These are phyloP conservation scores for Allomyces macrogynus DNA, from an alignment of 192 early-diverging fungal species.

Conservation along the genomic window DNA sequence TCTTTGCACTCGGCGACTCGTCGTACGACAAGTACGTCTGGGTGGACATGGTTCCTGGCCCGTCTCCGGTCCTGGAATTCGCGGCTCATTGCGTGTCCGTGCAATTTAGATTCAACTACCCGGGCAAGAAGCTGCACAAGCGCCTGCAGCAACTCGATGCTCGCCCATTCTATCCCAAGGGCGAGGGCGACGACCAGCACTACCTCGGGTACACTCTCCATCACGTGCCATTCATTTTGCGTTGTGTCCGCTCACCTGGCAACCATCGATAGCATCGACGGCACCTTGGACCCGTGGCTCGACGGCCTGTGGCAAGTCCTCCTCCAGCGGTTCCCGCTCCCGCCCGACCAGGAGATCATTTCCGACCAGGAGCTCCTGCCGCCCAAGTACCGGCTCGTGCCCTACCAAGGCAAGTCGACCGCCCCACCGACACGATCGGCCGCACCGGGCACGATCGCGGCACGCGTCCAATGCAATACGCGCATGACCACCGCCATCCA, in stretches of 20 bases:
- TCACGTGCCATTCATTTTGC: neutral
- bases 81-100: neutral
- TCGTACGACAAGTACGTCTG: slow-evolving; percentile 56
- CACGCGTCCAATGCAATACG: neutral
- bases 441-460: no score
- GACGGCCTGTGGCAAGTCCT: slow-evolving; percentile 47
- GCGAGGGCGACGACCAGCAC: slow-evolving; percentile 92
- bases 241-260: neutral
- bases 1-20: slow-evolving; percentile 91
- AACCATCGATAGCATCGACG: slow-evolving; percentile 39
- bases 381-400: neutral
- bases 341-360: slow-evolving; percentile 25
- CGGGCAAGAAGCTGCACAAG: slow-evolving; percentile 76
- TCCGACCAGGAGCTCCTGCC: slow-evolving; percentile 13
- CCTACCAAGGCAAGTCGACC: neutral
- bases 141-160: slow-evolving; percentile 74
- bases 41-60: neutral
- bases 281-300: slow-evolving; percentile 76
- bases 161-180: slow-evolving; percentile 35
- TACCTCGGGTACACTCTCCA: slow-evolving; percentile 45
- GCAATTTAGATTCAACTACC: slow-evolving; percentile 60
- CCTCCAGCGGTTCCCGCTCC: slow-evolving; percentile 37
- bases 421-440: neutral
- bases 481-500: slow-evolving; percentile 56
- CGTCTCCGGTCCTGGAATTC: neutral